Base-by-base conservation (phyloP, 2,329 filamentous ascomycete species). In the Colletotrichum trifolii region DNA sequence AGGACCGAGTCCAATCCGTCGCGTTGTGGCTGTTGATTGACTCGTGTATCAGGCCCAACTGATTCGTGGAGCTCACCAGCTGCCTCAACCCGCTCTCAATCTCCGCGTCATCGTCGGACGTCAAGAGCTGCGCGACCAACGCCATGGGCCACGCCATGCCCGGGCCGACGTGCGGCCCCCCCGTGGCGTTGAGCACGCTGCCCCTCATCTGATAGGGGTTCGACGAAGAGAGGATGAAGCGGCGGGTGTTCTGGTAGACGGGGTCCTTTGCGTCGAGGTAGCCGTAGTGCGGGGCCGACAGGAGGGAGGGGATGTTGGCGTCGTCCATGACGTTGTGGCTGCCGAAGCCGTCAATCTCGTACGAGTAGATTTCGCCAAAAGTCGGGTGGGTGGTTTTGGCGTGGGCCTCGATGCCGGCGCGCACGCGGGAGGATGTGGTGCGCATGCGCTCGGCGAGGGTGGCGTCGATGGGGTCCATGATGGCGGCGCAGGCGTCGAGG, bases 101-200 rank as follows among this genome's bases (percentile, higher is more conserved):
- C 81, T 96, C 93, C 0, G 82, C 82, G 55, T 95, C 91, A 61
- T 92, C 85, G 49, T 93, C 85, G 42, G 86, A 89, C 2, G 93
- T 97, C 84, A 95, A 86, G 39, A 92, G 90, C 74, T 92, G 89
- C 63, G 94, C 88, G 52, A 97, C 88, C 69, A 92, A 83, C 49
- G 88, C 91, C 92, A 97, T 96, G 1, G 94, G 93, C 94, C 94
- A 97, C 13, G 92, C 93, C 73, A 90, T 89, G 64, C 89, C 85
- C 2, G 93, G 85, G 0, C 84, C 82, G 8, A 81, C 75, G 69
- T 87, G 84, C 33, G 84, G 84, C 0, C 84, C 83, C 11, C 85
- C 85, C 1, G 83, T 80, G 35, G 81, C 80, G 67, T 80, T 84
- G 67, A 87, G 75, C 13, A 84, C 79, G 3, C 83, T 82, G 0